A percentile compares a stretch with the other conserved stretches of the same genome.
phyloP scores from a whole-genome alignment of 208 protist genomes.

The Phytomonas sp. region DNA sequence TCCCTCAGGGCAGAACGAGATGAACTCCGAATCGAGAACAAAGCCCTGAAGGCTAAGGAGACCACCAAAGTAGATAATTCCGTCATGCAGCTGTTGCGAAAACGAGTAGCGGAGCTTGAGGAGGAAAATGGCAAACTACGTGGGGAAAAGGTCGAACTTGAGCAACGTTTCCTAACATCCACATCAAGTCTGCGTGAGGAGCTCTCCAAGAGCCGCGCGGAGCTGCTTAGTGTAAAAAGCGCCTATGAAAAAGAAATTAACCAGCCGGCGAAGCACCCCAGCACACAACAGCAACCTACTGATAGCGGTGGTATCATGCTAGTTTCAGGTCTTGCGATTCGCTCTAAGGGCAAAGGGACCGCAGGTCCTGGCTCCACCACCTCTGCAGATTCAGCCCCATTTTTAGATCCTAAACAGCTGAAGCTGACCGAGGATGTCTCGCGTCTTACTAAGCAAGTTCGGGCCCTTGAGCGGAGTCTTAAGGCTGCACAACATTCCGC shows the following conservation, averaged over 20 bases:
- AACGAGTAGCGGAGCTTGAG: slow-evolving; percentile 40
- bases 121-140: slow-evolving; percentile 32
- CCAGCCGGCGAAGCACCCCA: background rate
- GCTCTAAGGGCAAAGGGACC: background rate
- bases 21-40: slow-evolving; percentile 28
- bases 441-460: slow-evolving; percentile 18
- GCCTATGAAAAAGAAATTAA: background rate
- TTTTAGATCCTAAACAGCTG: slow-evolving; percentile 5
- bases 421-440: slow-evolving; percentile 19
- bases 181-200: slow-evolving; percentile 56
- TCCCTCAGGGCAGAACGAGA: slow-evolving; percentile 35
- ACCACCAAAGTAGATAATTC: slow-evolving; percentile 26
- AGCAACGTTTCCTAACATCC: slow-evolving; percentile 40
- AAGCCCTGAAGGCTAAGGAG: slow-evolving; percentile 29
- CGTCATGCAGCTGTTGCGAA: slow-evolving; percentile 28
- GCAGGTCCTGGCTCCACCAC: background rate
- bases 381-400: background rate
- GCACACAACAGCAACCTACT: background rate
- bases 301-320: background rate
- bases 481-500: slow-evolving; percentile 14
- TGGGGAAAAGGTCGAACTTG: slow-evolving; percentile 34
- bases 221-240: slow-evolving; percentile 25
- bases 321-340: background rate
- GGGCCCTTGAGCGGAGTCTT: slow-evolving; percentile 11
- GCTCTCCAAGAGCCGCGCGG: slow-evolving; percentile 32